phyloP scores from a whole-genome alignment of 2,329 filamentous ascomycete species.

The Cercospora sojina region DNA sequence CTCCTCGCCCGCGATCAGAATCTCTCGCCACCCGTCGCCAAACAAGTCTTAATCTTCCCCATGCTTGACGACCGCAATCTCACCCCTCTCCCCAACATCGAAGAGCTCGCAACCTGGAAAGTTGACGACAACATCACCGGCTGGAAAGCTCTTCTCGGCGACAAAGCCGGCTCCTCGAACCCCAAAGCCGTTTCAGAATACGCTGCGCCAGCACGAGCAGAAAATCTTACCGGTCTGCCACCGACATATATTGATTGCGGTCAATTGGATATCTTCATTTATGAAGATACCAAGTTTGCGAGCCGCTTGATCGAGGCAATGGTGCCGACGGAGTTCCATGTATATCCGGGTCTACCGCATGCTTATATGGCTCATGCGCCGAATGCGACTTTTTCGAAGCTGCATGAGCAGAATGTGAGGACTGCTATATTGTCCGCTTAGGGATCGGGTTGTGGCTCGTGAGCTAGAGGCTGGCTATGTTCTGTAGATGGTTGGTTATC shows the following conservation, averaged over 20 bases:
- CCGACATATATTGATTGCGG: slow-evolving; percentile 48
- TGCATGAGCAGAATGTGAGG: slow-evolving; percentile 18
- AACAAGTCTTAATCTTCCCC: slow-evolving; percentile 46
- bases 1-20: slow-evolving; percentile 29
- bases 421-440: slow-evolving; percentile 11
- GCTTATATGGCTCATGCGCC: slow-evolving; percentile 38
- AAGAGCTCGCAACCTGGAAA: slow-evolving; percentile 41
- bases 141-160: slow-evolving; percentile 45
- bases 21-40: slow-evolving; percentile 23
- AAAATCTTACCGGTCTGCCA: slow-evolving; percentile 40
- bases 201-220: slow-evolving; percentile 28
- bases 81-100: slow-evolving; percentile 37
- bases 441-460: not conserved
- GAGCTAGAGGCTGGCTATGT: not conserved
- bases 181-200: slow-evolving; percentile 23
- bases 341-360: slow-evolving; percentile 49
- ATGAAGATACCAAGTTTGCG: slow-evolving; percentile 45
- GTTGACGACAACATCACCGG: slow-evolving; percentile 42
- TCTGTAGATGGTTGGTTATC: not conserved
- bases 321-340: slow-evolving; percentile 46
- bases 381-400: slow-evolving; percentile 20
- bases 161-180: slow-evolving; percentile 20
- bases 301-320: slow-evolving; percentile 42
- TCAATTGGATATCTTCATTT: slow-evolving; percentile 46
- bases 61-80: slow-evolving; percentile 50